These are phyloP conservation scores for Candida berthetii DNA, from an alignment of 805 yeast species.

Conservation along the genomic window DNA sequence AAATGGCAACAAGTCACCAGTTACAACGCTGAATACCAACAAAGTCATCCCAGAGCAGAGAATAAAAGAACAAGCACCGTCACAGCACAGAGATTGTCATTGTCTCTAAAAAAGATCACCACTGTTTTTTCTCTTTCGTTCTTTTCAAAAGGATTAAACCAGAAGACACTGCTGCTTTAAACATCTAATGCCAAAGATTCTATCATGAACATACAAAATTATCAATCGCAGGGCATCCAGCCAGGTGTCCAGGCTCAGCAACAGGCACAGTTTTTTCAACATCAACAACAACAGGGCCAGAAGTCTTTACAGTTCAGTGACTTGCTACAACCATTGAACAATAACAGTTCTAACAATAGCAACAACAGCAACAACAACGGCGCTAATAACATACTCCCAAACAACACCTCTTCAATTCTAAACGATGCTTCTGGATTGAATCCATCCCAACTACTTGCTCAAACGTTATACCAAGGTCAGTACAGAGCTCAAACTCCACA, in stretches of 20 bases:
- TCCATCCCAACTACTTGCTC: constrained; percentile 31
- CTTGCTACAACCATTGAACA: constrained; percentile 14
- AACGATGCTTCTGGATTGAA: constrained; percentile 19
- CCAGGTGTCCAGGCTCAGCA: constrained; percentile 17
- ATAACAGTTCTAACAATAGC: constrained; percentile 13
- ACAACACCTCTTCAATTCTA: not conserved
- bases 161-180: no score
- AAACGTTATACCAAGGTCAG: constrained; percentile 32
- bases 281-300: constrained; percentile 14
- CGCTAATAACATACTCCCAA: not conserved
- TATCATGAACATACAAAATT: constrained; percentile 17
- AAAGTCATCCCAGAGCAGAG: no score
- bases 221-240: constrained; percentile 15
- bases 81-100: no score
- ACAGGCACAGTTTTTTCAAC: constrained; percentile 7
- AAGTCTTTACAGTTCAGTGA: constrained; percentile 17
- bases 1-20: no score
- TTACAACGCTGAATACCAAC: no score
- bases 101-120: no score
- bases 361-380: not conserved
- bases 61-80: no score
- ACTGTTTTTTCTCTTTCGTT: no score
- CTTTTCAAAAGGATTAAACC: no score
- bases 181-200: no score
- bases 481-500: constrained; percentile 28